Evolutionary conservation across 2,329 filamentous ascomycete species (phyloP).

Genomic region (Botrytis medusae): DNA sequence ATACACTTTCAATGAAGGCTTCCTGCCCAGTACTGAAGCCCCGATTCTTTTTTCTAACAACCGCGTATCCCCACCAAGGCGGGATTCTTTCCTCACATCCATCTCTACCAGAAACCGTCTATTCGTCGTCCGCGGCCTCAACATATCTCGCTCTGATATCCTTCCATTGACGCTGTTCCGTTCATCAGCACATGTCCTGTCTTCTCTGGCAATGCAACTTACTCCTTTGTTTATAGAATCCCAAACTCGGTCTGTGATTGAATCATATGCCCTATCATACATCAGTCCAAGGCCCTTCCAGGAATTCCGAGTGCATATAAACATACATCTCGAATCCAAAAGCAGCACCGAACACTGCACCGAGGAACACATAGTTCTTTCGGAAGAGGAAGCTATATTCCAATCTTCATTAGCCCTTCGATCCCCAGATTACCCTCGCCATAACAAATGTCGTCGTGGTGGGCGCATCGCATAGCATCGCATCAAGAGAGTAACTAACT

Average conservation of each 20-base stretch:
- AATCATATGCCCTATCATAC: constrained; percentile 72
- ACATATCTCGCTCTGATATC: constrained; percentile 93
- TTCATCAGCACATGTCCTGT: constrained; percentile 38
- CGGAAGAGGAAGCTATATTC: constrained; percentile 72
- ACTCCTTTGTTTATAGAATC: constrained; percentile 89
- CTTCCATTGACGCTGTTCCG: constrained; percentile 95
- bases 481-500: constrained; percentile 36
- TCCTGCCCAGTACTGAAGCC: constrained; percentile 18
- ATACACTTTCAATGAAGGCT: constrained; percentile 33
- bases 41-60: constrained; percentile 6
- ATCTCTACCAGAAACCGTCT: constrained; percentile 24
- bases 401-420: constrained; percentile 25
- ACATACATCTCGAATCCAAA: constrained; percentile 94
- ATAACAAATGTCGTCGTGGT: background rate
- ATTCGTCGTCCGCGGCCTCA: constrained; percentile 63
- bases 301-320: constrained; percentile 6
- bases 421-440: background rate
- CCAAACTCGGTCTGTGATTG: constrained; percentile 81
- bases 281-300: constrained; percentile 17
- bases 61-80: background rate
- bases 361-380: constrained; percentile 85
- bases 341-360: constrained; percentile 78
- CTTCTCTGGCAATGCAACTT: constrained; percentile 48
- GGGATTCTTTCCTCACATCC: constrained; percentile 2
- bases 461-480: constrained; percentile 12